Conservation (phyloP, 129 eudicot genomes). For the Centrapalus pauciflorus region DNA sequence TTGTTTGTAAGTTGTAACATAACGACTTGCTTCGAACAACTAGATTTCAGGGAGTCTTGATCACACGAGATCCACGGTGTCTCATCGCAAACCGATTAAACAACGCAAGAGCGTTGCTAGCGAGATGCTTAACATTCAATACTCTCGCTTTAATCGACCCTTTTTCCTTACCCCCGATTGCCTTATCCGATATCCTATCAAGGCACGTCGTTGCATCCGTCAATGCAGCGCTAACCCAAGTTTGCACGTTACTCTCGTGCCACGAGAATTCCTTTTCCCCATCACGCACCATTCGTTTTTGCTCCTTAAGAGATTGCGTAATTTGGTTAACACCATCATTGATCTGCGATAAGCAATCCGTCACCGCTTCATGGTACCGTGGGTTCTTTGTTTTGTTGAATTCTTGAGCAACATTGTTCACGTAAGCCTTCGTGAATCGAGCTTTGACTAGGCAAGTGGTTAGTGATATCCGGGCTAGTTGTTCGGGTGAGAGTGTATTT, state of each 20-base stretch:
- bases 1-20: conserved; percentile 8
- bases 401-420: conserved; percentile 37
- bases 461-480: conserved; percentile 56
- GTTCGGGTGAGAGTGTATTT: conserved; percentile 30
- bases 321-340: conserved; percentile 58
- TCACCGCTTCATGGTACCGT: conserved; percentile 36
- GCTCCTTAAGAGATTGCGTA: conserved; percentile 52
- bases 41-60: conserved; percentile 26
- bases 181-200: conserved; percentile 46
- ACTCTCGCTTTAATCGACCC: conserved; percentile 54
- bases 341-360: conserved; percentile 51
- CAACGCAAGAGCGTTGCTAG: conserved; percentile 68
- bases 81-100: conserved; percentile 57
- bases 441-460: conserved; percentile 46
- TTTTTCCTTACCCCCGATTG: conserved; percentile 49
- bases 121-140: conserved; percentile 48
- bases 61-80: conserved; percentile 44
- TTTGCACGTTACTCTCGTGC: conserved; percentile 65
- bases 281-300: conserved; percentile 27
- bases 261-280: conserved; percentile 47
- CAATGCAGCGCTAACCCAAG: conserved; percentile 77
- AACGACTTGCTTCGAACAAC: not conserved
- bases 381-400: conserved; percentile 27
- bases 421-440: conserved; percentile 42
- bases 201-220: conserved; percentile 58